Conservation (phyloP, 176 grass and related monocot species). For the Aegilops longissima region DNA sequence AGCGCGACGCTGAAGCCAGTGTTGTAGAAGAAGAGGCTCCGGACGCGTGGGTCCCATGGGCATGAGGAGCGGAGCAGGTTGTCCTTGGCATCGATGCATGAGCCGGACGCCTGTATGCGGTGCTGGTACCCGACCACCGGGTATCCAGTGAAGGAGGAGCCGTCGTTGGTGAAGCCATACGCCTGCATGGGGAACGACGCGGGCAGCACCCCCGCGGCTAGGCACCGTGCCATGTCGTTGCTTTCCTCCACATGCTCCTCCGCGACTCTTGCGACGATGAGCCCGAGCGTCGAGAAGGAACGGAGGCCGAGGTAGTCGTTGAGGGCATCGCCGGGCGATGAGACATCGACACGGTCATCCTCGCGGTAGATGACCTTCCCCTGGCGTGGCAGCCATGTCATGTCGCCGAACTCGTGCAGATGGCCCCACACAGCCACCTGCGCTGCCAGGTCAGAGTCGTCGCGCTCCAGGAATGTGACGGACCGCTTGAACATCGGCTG, state of each 20-base stretch:
- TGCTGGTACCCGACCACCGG: conserved; percentile 35
- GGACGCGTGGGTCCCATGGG: conserved; percentile 40
- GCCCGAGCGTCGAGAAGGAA: neutral
- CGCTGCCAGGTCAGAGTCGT: neutral
- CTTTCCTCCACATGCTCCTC: neutral
- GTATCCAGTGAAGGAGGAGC: neutral
- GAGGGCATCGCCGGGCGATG: neutral
- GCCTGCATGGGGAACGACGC: neutral
- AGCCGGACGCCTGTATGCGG: conserved; percentile 26
- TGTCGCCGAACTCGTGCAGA: conserved; percentile 9
- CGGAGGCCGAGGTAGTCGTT: conserved; percentile 13
- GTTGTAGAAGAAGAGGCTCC: conserved; percentile 7
- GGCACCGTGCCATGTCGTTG: conserved; percentile 2
- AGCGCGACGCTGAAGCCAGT: conserved; percentile 22
- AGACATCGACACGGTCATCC: neutral
- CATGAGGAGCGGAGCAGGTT: conserved; percentile 23
- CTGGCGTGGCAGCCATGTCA: neutral
- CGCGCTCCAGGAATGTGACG: neutral
- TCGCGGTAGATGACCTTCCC: conserved; percentile 14
- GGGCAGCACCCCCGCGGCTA: neutral
- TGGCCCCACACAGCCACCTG: neutral
- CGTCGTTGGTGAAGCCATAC: neutral
- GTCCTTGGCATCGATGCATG: neutral
- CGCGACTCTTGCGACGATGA: neutral
- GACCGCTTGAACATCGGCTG: conserved; percentile 27